Percentiles rank a stretch among this genome's conserved stretches.
Conservation (phyloP, 148 eudicot genomes). For the Dianthus caryophyllus region DNA sequence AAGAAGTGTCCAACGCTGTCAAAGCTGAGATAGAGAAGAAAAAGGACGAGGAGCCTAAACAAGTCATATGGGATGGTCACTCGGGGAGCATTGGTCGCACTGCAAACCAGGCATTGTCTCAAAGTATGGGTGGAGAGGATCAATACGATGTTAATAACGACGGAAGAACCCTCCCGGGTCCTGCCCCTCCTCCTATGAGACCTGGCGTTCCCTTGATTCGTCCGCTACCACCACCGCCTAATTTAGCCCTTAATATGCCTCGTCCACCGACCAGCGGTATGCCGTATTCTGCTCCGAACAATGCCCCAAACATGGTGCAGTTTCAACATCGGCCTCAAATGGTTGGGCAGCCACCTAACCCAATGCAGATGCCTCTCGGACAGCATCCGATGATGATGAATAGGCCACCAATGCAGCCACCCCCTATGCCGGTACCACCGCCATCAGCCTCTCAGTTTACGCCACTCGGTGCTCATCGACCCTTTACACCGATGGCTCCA, state of each 20-base stretch:
- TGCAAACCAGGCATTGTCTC: conserved; percentile 79
- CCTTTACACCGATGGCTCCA: conserved; percentile 33
- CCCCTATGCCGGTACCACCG: conserved; percentile 33
- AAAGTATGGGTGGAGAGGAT: conserved; percentile 49
- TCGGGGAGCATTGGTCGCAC: conserved; percentile 83
- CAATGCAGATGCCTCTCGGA: conserved; percentile 56
- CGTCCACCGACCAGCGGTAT: conserved; percentile 43
- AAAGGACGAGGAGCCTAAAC: conserved; percentile 82
- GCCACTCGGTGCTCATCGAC: conserved; percentile 49
- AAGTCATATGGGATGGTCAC: conserved; percentile 91
- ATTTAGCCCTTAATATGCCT: conserved; percentile 54
- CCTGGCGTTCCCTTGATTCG: conserved; percentile 55
- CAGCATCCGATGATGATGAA: conserved; percentile 66
- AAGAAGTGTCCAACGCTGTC: conserved; percentile 86
- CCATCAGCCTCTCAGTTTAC: conserved; percentile 70
- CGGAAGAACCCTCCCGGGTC: conserved; percentile 55
- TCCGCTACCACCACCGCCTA: conserved; percentile 75
- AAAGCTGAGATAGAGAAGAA: conserved; percentile 81
- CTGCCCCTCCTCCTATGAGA: conserved; percentile 65
- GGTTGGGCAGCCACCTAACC: conserved; percentile 54
- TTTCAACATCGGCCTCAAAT: conserved; percentile 55
- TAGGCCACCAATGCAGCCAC: conserved; percentile 62
- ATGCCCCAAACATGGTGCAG: conserved; percentile 36
- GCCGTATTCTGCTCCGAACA: conserved; percentile 45
- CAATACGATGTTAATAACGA: conserved; percentile 38